Conservation (phyloP, 2,329 filamentous ascomycete species). For the Huntiella abstrusa region DNA sequence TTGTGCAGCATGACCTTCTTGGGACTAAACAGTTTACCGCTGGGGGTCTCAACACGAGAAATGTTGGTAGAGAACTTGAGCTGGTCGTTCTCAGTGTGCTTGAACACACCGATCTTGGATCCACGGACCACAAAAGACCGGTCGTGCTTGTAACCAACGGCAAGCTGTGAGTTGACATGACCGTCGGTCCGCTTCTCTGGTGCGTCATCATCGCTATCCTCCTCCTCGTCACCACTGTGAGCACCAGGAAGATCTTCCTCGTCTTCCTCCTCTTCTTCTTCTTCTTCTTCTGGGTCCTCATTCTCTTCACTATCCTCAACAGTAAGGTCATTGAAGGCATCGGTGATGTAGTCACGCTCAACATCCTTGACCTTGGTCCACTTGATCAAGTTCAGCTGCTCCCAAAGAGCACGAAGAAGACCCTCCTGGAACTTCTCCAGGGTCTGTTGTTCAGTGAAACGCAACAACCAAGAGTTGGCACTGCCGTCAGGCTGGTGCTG, state of each 20-base stretch:
- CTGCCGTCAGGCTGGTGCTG: constrained; percentile 77
- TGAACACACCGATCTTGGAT: constrained; percentile 97
- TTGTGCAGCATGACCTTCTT: constrained; percentile 95
- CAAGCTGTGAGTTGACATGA: constrained; percentile 81
- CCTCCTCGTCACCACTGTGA: constrained; percentile 61
- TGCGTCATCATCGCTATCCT: constrained; percentile 45
- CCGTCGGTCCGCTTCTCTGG: constrained; percentile 50
- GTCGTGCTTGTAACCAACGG: constrained; percentile 93
- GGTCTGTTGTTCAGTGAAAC: constrained; percentile 68
- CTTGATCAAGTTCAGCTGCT: constrained; percentile 83
- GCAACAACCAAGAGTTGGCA: constrained; percentile 86
- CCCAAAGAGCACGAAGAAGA: constrained; percentile 90
- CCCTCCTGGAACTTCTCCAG: constrained; percentile 83
- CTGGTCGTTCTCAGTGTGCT: constrained; percentile 80
- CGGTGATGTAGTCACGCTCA: constrained; percentile 83
- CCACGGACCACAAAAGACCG: constrained; percentile 92
- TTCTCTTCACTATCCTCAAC: constrained; percentile 55
- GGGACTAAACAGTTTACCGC: constrained; percentile 73
- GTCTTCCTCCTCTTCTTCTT: constrained; percentile 28
- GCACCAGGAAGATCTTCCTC: constrained; percentile 40
- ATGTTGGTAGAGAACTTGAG: constrained; percentile 95
- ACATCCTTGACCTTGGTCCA: constrained; percentile 86
- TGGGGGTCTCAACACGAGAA: constrained; percentile 79
- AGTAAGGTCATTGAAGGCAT: constrained; percentile 84
- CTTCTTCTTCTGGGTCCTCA: constrained; percentile 28